Base-by-base conservation (phyloP, 2,329 filamentous ascomycete species). In the Botrytis galanthina region DNA sequence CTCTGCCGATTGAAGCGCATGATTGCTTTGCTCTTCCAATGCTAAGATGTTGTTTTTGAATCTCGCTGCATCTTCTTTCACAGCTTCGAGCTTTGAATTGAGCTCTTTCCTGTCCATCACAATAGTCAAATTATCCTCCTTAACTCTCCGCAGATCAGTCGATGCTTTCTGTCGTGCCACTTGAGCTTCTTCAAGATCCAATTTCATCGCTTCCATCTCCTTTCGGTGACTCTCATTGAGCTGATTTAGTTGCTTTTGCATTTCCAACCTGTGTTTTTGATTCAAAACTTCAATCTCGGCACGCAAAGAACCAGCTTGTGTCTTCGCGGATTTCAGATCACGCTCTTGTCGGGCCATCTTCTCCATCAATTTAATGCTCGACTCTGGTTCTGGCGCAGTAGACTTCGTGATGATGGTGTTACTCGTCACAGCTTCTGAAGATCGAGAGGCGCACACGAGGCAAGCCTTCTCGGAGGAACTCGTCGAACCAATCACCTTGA, bases 391-490 rank as follows among this genome's bases (percentile, higher is more conserved):
- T 0, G 6, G 4, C 14, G 1, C 16, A 3, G 4, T 42, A 8
- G 64, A 8, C 9, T 54, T 68, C 4, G 4, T 29, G 22, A 29
- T 9, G 4, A 1, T 18, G 16, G 6, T 37, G 4, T 37, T 20
- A 4, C 63, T n/a, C 9, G 26, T 16, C 5, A 51, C 16, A 16
- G 4, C 16, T 37, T 6, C 22, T 51, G 48, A 39, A 20, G 22
- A 7, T n/a, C n/a, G 46, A 37, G 63, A 51, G 3, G 2, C n/a
- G 4, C 32, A 67, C 20, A 37, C 14, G 7, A 39, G 2, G 7
- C 29, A 51, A 16, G 22, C 12, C 39, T 20, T 14, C 1, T 37
- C 22, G 2, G 20, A 1, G 1, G 32, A 20, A 6, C 0, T 29
- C 5, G 46, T 20, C 16, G 46, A 37, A 0, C n/a, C 20, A 4